Conservation (phyloP, 176 grass and related monocot genomes). For the Canna indica region DNA sequence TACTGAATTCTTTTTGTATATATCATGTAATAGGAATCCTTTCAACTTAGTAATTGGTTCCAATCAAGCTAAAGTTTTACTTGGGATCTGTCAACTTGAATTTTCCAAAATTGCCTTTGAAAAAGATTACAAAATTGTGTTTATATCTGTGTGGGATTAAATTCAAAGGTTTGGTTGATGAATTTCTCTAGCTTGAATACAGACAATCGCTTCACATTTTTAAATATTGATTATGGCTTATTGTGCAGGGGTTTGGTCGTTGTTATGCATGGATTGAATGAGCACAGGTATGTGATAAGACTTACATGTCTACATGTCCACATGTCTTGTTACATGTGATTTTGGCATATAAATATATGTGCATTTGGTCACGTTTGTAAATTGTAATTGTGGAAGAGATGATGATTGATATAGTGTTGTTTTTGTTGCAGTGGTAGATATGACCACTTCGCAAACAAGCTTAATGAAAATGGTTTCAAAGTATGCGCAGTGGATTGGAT, state of each 20-base stretch:
- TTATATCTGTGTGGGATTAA: neutral
- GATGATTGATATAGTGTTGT: neutral
- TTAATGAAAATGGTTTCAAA: slow-evolving; percentile 75
- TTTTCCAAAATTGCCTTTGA: neutral
- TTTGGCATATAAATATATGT: neutral
- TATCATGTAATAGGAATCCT: too few species aligned
- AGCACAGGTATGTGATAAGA: slow-evolving; percentile 52
- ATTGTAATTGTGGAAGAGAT: neutral
- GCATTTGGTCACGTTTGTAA: slow-evolving; percentile 6
- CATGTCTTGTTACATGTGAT: neutral
- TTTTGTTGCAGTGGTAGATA: slow-evolving; percentile 55
- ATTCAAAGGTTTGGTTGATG: neutral
- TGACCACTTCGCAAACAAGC: slow-evolving; percentile 61
- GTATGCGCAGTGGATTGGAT: slow-evolving; percentile 95
- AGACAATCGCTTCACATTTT: slow-evolving; percentile 1
- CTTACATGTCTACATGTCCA: neutral
- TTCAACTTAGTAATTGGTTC: too few species aligned
- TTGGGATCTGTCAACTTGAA: neutral
- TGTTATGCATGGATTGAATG: slow-evolving; percentile 86
- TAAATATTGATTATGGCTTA: slow-evolving; percentile 13
- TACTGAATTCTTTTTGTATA: too few species aligned
- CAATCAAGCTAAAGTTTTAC: too few species aligned
- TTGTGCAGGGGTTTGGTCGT: slow-evolving; percentile 57
- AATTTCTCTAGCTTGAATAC: slow-evolving; percentile 12
- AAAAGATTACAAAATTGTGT: neutral